Evolutionary conservation across 2,329 filamentous ascomycete genomes (phyloP), one percentile per base, ranked within the genome.

Genomic region (Hypoxylon sp.): DNA sequence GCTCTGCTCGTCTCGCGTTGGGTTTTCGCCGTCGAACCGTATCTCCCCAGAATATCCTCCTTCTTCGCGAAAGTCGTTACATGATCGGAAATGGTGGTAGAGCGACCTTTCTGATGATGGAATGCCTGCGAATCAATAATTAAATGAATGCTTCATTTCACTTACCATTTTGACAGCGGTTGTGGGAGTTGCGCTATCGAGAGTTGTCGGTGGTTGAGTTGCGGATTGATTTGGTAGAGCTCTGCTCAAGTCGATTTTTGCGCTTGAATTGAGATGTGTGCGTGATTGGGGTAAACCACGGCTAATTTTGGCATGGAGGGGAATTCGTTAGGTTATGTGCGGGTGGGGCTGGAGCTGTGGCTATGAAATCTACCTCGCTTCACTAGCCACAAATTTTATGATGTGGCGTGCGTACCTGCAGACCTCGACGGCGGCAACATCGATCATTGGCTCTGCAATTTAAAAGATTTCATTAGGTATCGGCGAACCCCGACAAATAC

Each of bases 161-260:
- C 72, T 55, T 73, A 74, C 82, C 82, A 84, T 84, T 79, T 83
- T 84, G 81, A 79, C 82, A 81, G 81, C 79, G 43, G 76, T 74
- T 80, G 75, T 79, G 77, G 71, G 39, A 78, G 67, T 75, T 79
- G 78, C 78, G 79, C 79, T 81, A 75, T 77, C 74, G 77, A 71
- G 68, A 68, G 41, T 60, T 63, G 67, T 68, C 65, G 65, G 69
- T 69, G 63, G 68, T 71, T 61, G 57, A 65, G 41, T 63, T 68
- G 53, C 21, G 52, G 56, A 58, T 68, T 68, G n/a, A 59, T 69
- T 68, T 61, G 61, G 58, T 67, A 14, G 51, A 70, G 46, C 58
- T 58, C 48, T 52, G 41, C 47, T 58, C 47, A 47, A 67, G 59
- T 47, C n/a, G 61, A 63, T 61, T 70, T 64, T 64, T 63, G 55